These are phyloP conservation scores for Ganoderma boninense DNA, from an alignment of 1,284 basidiomycete genomes.

Conservation along the genomic window DNA sequence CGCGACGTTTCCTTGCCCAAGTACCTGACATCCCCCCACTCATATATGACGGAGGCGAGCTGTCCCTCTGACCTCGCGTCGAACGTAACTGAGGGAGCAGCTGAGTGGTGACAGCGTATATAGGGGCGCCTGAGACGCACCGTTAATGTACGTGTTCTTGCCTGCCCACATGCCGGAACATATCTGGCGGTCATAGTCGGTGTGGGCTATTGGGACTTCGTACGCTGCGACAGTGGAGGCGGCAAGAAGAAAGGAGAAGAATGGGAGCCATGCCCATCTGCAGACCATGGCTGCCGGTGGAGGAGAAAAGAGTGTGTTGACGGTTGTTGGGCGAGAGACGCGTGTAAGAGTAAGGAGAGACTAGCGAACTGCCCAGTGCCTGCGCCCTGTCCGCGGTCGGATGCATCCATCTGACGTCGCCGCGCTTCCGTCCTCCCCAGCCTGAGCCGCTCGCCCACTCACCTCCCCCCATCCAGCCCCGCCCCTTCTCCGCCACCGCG, in stretches of 20 bases:
- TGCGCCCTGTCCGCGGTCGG: constrained; percentile 5
- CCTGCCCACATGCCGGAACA: constrained; percentile 96
- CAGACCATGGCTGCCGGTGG: constrained; percentile 44
- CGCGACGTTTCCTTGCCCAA: constrained; percentile 78
- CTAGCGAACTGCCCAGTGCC: neutral
- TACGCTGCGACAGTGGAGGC: constrained; percentile 52
- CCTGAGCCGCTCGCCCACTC: constrained; percentile 4
- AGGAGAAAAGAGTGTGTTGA: constrained; percentile 37
- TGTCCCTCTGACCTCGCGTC: constrained; percentile 85
- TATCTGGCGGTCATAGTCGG: constrained; percentile 86
- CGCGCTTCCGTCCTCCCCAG: constrained; percentile 5
- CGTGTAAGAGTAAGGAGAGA: constrained; percentile 8
- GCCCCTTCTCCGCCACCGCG: constrained; percentile 15
- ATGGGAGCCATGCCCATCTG: constrained; percentile 34
- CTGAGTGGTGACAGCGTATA: neutral
- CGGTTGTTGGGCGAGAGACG: constrained; percentile 35
- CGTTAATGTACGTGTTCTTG: constrained; percentile 84
- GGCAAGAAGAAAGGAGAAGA: constrained; percentile 32
- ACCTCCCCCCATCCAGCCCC: neutral
- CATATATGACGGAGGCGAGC: constrained; percentile 94
- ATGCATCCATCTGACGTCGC: constrained; percentile 21
- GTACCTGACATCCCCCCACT: constrained; percentile 89
- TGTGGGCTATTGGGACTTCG: constrained; percentile 72
- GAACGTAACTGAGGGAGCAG: constrained; percentile 73
- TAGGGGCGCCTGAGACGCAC: constrained; percentile 53